Base-by-base conservation (phyloP, 2,329 filamentous ascomycete species). In the Colletotrichum plurivorum region DNA sequence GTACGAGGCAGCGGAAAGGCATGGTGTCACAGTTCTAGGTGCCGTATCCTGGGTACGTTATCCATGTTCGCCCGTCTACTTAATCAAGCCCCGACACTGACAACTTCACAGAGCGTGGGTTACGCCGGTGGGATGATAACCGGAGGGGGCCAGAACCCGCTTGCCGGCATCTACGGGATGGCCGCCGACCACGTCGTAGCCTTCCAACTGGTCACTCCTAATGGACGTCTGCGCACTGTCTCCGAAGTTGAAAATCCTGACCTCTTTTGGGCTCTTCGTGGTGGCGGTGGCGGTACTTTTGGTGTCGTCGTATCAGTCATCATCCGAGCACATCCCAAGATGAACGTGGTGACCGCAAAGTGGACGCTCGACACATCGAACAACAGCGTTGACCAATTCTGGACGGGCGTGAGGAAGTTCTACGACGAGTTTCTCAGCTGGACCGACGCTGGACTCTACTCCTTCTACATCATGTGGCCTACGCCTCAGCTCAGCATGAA, bases 211-310 rank as follows among this genome's bases (percentile, higher is more conserved):
- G 80, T 89, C 3, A 83, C 82, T 5, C 81, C 80, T 0, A 69
- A 74, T 22, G 86, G 86, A 1, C 55, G 77, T 12, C 71, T 81
- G 16, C 66, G 86, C 0, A 79, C 75, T 2, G 86, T 84, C 2
- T 81, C 78, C 4, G 80, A 75, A 1, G 73, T 76, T 0, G 61
- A 83, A 18, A 82, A 88, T 63, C 52, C 77, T 0, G 87, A 89
- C 59, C 78, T 89, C 1, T 88, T 85, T 75, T 90, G 86, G 86
- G 87, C 87, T 3, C 75, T 88, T 4, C 78, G 78, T 54, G 85
- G 86, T 10, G 85, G 87, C 6, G 85, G 87, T 2, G 82, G 79
- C 12, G 86, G 86, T 2, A 87, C 80, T 2, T 89, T 83, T 69
- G 87, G 80, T 1, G 78, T 89, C 1, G 84, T 88, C 5, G 13